A percentile compares a stretch with the other conserved stretches of the same genome.
phyloP scores from a whole-genome alignment of 345 rosid species.

The Odontarrhena argentea region DNA sequence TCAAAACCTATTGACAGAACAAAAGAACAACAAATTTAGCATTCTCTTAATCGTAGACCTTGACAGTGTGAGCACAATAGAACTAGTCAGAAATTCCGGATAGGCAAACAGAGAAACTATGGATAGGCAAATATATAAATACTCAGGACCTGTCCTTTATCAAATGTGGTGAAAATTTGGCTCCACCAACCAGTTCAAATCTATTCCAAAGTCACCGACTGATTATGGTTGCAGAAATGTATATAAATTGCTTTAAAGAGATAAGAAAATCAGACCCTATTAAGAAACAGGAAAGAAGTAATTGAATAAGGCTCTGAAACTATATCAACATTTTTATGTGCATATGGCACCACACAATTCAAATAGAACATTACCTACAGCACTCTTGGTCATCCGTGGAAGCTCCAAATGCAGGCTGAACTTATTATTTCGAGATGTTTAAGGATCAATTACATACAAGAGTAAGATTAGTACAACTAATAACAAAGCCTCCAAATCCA shows the following conservation, averaged over 20 bases:
- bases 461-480: too few relatives aligned
- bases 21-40: neutral
- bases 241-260: neutral
- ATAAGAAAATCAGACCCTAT: neutral
- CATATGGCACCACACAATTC: conserved; percentile 8
- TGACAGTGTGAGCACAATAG: conserved; percentile 76
- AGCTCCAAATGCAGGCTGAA: conserved; percentile 95
- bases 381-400: conserved; percentile 95
- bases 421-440: conserved; percentile 24
- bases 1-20: conserved; percentile 9
- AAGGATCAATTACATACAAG: too few relatives aligned
- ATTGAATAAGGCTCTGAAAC: neutral
- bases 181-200: neutral
- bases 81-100: neutral
- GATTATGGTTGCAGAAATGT: neutral
- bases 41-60: conserved; percentile 55
- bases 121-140: neutral
- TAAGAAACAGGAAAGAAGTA: conserved; percentile 2
- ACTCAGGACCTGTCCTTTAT: neutral
- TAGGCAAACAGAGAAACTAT: neutral
- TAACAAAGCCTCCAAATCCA: too few relatives aligned
- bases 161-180: neutral
- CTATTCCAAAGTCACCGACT: conserved; percentile 11
- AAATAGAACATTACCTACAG: conserved; percentile 64
- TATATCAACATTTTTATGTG: conserved; percentile 13